Evolutionary conservation across 805 yeast genomes (phyloP).

Genomic region (Cyberlindnera samutprakarnensis): DNA sequence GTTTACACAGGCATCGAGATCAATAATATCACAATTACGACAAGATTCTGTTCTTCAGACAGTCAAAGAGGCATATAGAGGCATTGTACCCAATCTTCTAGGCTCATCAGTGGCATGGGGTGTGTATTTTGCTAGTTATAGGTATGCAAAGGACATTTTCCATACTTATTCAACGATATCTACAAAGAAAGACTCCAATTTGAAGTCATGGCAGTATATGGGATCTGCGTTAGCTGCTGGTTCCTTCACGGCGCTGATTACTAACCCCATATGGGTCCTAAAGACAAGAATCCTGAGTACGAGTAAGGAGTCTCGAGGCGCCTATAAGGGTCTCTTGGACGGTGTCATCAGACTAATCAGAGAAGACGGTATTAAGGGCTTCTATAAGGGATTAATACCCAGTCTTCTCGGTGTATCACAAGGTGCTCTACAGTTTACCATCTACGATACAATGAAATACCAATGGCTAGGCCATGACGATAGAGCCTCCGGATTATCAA

Average conservation of each 20-base stretch:
- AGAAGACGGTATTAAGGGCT: slow-evolving; percentile 52
- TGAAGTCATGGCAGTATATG: slow-evolving; percentile 40
- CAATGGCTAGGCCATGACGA: slow-evolving; percentile 19
- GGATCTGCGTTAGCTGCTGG: slow-evolving; percentile 67
- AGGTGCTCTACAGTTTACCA: slow-evolving; percentile 80
- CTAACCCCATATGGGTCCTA: slow-evolving; percentile 94
- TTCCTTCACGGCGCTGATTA: slow-evolving; percentile 57
- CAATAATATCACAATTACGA: slow-evolving; percentile 4
- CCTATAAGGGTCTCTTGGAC: slow-evolving; percentile 50
- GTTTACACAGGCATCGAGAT: slow-evolving; percentile 5
- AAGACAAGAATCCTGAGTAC: slow-evolving; percentile 64
- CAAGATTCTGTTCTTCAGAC: slow-evolving; percentile 12
- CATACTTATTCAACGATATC: slow-evolving; percentile 15
- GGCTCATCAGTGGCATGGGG: slow-evolving; percentile 92
- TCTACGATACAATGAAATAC: slow-evolving; percentile 72
- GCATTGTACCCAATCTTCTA: slow-evolving; percentile 46
- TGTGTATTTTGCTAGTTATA: slow-evolving; percentile 72
- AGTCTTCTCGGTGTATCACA: slow-evolving; percentile 79
- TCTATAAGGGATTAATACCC: slow-evolving; percentile 71
- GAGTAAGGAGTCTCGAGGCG: slow-evolving; percentile 33
- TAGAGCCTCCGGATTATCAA: slow-evolving; percentile 26
- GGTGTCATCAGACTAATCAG: slow-evolving; percentile 43
- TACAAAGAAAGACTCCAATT: slow-evolving; percentile 23
- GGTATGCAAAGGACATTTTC: slow-evolving; percentile 42
- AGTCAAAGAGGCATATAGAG: slow-evolving; percentile 14